Evolutionary conservation across 2,329 filamentous ascomycete genomes (phyloP).

Genomic region (Diaporthe helianthi): DNA sequence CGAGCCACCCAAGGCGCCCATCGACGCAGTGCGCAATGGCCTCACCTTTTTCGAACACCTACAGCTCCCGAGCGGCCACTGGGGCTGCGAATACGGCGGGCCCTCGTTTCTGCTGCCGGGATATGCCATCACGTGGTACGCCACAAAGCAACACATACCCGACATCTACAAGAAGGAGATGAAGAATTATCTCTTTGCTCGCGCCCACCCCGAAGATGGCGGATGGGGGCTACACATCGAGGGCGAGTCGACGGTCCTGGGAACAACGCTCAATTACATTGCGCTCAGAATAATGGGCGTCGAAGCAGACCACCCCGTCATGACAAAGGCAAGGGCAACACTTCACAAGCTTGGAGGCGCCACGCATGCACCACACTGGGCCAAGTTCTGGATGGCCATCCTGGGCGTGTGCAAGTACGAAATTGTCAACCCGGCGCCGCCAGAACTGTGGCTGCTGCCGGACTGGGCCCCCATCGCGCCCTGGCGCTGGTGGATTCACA

Average conservation of each 20-base stretch:
- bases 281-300: constrained; percentile 82
- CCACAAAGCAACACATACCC: constrained; percentile 86
- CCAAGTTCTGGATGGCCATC: constrained; percentile 93
- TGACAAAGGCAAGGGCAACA: constrained; percentile 83
- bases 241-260: constrained; percentile 89
- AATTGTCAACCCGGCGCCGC: constrained; percentile 90
- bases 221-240: constrained; percentile 98
- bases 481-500: constrained; percentile 98
- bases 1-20: constrained; percentile 71
- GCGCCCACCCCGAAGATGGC: constrained; percentile 86
- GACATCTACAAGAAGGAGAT: constrained; percentile 84
- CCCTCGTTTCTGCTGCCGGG: constrained; percentile 95
- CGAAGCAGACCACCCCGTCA: constrained; percentile 79
- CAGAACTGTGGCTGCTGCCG: constrained; percentile 91
- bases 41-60: constrained; percentile 88
- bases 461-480: constrained; percentile 91
- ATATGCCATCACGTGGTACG: constrained; percentile 84
- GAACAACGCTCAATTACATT: constrained; percentile 88
- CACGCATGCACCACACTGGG: constrained; percentile 87
- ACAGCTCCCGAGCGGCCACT: constrained; percentile 88
- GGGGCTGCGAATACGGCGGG: constrained; percentile 97
- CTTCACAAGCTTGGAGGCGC: constrained; percentile 89
- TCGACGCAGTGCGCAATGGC: constrained; percentile 82
- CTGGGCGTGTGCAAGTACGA: constrained; percentile 88
- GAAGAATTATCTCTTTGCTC: constrained; percentile 87